Percentiles rank a stretch among this genome's conserved stretches.
Evolutionary conservation across 495 filamentous ascomycete species (phyloP).

Genomic region (Lasiosphaeria ovina): DNA sequence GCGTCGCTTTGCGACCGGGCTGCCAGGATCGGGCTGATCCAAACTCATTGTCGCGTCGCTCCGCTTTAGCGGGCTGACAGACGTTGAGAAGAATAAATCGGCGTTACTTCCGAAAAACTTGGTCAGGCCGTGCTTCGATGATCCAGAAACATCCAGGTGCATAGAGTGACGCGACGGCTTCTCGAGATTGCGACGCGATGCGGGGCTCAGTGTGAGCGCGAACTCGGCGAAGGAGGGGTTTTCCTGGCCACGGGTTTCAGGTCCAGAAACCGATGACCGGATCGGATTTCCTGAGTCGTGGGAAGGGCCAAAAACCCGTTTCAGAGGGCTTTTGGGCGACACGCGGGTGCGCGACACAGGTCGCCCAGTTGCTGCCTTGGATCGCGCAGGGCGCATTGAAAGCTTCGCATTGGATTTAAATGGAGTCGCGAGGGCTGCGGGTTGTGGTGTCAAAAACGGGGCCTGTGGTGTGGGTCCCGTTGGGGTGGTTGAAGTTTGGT

Average conservation of each 20-base stretch:
- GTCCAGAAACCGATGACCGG: slow-evolving; percentile 39
- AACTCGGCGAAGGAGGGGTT: slow-evolving; percentile 44
- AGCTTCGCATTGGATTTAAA: slow-evolving; percentile 49
- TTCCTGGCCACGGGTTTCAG: slow-evolving; percentile 51
- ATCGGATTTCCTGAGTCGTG: slow-evolving; percentile 68
- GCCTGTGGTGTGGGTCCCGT: slow-evolving; percentile 22
- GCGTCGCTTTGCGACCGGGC: slow-evolving; percentile 81
- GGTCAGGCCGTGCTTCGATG: slow-evolving; percentile 48
- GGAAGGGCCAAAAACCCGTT: slow-evolving; percentile 68
- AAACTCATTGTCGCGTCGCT: slow-evolving; percentile 88
- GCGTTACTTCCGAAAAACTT: slow-evolving; percentile 41
- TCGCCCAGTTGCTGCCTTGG: slow-evolving; percentile 45
- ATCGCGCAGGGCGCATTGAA: slow-evolving; percentile 50
- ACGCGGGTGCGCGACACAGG: slow-evolving; percentile 51
- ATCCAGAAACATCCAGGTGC: slow-evolving; percentile 48
- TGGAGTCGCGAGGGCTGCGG: slow-evolving; percentile 29
- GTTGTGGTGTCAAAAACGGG: slow-evolving; percentile 29
- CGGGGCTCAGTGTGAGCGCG: slow-evolving; percentile 38
- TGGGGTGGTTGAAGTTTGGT: slow-evolving; percentile 31
- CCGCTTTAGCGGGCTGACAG: slow-evolving; percentile 86
- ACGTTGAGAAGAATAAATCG: slow-evolving; percentile 47
- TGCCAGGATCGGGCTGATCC: slow-evolving; percentile 72
- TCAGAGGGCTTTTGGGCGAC: slow-evolving; percentile 72
- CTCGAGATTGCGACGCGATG: slow-evolving; percentile 43
- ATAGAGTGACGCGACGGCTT: slow-evolving; percentile 44